Evolutionary conservation across 148 eudicot genomes (phyloP).

Genomic region (Vaccinium myrtillus): DNA sequence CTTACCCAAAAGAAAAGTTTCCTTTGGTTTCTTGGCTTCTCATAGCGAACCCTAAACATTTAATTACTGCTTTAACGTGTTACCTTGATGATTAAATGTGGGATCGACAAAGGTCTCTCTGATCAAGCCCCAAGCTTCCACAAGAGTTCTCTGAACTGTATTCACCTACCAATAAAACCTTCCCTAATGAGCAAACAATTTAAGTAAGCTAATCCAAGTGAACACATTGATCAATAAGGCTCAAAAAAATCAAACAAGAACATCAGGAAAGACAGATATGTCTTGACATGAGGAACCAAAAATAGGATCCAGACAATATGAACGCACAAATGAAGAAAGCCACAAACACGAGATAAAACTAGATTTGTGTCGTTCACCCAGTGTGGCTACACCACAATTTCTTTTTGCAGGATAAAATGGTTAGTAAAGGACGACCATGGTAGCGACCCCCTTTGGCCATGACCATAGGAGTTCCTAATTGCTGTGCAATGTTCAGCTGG

Average conservation of each 20-base stretch:
- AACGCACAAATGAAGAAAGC: neutral
- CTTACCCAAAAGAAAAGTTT: neutral
- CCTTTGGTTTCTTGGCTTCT: neutral
- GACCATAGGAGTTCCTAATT: neutral
- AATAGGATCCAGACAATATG: neutral
- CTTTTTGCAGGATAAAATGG: neutral
- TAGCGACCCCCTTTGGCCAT: neutral
- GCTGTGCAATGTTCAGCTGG: neutral
- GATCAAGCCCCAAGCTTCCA: conserved; percentile 96
- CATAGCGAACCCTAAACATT: neutral
- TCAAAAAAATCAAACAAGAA: neutral
- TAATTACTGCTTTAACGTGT: neutral
- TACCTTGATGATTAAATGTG: conserved; percentile 93
- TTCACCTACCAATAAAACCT: conserved; percentile 53
- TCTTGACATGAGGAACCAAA: neutral
- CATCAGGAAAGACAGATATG: neutral
- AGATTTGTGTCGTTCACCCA: neutral
- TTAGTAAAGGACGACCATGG: neutral
- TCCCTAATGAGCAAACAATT: conserved; percentile 12
- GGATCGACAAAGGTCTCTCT: conserved; percentile 91
- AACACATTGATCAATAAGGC: neutral
- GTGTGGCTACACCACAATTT: neutral
- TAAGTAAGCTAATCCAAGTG: neutral
- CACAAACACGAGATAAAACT: neutral
- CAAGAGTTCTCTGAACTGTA: conserved; percentile 86